A percentile compares a stretch with the other conserved stretches of the same genome.
Evolutionary conservation across 208 protist genomes (phyloP).

Genomic region (Trypanosoma melophagium): DNA sequence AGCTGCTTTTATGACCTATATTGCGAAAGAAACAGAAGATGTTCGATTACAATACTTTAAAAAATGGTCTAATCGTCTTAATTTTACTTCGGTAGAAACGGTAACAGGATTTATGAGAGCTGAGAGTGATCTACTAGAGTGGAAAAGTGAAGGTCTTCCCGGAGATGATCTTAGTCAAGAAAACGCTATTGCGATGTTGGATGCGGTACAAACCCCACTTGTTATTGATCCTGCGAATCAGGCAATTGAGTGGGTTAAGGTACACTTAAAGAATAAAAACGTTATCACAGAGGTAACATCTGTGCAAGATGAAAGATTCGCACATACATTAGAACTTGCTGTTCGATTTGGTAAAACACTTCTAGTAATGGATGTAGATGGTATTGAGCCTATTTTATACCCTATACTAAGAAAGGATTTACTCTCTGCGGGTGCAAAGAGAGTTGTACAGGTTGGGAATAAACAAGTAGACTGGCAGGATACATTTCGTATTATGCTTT

Average conservation of each 20-base stretch:
- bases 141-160: conserved; percentile 94
- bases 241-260: conserved; percentile 91
- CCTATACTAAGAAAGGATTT: conserved; percentile 95
- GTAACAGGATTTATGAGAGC: conserved; percentile 91
- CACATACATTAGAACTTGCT: conserved; percentile 94
- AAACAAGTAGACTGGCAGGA: conserved; percentile 97
- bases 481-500: conserved; percentile 94
- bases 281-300: conserved; percentile 83
- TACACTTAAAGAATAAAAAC: conserved; percentile 75
- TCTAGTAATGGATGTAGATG: conserved; percentile 94
- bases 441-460: conserved; percentile 94
- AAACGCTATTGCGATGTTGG: conserved; percentile 95
- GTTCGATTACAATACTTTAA: conserved; percentile 60
- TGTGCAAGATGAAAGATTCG: conserved; percentile 93
- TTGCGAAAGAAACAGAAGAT: conserved; percentile 84
- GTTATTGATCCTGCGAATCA: conserved; percentile 96
- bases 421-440: conserved; percentile 84
- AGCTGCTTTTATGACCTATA: conserved; percentile 93
- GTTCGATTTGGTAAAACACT: conserved; percentile 98
- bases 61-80: conserved; percentile 80
- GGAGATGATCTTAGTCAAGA: conserved; percentile 94
- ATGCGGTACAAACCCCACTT: conserved; percentile 87
- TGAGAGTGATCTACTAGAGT: conserved; percentile 94
- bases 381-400: conserved; percentile 94
- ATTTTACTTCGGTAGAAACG: conserved; percentile 34